Evolutionary conservation across 1,139 yeast species (phyloP).

Genomic region (Debaryomyces robertsiae): DNA sequence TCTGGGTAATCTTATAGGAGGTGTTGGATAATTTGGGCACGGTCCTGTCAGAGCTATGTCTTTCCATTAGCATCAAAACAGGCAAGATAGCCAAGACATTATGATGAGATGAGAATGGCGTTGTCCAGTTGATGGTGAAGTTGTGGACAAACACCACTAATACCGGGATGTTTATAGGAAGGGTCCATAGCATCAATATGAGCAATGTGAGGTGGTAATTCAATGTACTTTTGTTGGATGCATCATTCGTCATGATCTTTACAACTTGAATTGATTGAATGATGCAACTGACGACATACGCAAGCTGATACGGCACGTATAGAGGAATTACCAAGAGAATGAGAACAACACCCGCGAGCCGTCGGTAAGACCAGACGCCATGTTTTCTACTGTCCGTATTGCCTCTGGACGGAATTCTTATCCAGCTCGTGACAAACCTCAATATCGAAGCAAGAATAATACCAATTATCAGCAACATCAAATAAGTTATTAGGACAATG

Average conservation of each 20-base stretch:
- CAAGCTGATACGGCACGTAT: conserved; percentile 79
- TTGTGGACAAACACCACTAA: conserved; percentile 72
- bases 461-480: conserved; percentile 10
- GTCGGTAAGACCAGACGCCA: conserved; percentile 5
- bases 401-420: background rate
- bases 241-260: conserved; percentile 11
- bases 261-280: conserved; percentile 47
- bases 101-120: conserved; percentile 78
- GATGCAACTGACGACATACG: conserved; percentile 59
- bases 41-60: conserved; percentile 31
- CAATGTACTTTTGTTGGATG: conserved; percentile 22
- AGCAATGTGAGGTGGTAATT: conserved; percentile 60
- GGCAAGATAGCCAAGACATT: conserved; percentile 70
- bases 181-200: conserved; percentile 63
- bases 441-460: background rate
- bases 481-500: conserved; percentile 40
- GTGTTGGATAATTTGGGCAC: conserved; percentile 15
- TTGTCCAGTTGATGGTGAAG: conserved; percentile 66
- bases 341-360: conserved; percentile 17
- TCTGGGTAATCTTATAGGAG: conserved; percentile 9
- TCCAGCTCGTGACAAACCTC: background rate
- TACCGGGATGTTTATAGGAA: conserved; percentile 71
- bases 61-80: conserved; percentile 52
- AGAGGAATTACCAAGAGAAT: conserved; percentile 49
- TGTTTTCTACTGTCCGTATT: background rate